Base-by-base conservation (phyloP, 2,329 filamentous ascomycete species). In the Microcyclospora pomicola region DNA sequence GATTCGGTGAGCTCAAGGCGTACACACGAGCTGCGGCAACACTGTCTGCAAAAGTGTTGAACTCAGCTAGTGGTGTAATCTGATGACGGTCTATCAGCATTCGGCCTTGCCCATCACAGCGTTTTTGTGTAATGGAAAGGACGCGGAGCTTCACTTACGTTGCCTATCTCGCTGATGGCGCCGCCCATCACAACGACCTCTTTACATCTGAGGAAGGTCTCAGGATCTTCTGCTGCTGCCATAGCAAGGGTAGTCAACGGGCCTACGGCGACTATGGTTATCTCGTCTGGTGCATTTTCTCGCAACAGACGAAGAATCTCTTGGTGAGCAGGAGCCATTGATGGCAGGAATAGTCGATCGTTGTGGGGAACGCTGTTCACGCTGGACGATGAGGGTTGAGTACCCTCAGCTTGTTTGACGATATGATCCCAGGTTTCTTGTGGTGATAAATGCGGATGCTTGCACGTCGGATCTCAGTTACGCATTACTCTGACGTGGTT, bases 121-220 rank as follows among this genome's bases (percentile, higher is more conserved):
- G 11, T 32, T 33, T n/a, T 6, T 33, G 12, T 37, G n/a, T n/a
- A n/a, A n/a, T n/a, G 49, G 45, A 50, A 42, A 16, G 42, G 39
- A 40, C 33, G 9, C 15, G 40, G 30, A 33, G 32, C 13, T n/a
- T 31, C 34, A 47, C 50, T 40, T 59, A 69, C 66, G 59, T 98
- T 98, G 49, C 91, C 91, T 36, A 77, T 72, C 33, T 77, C 65
- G 42, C 82, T 70, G 38, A 98, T 73, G 15, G 83, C 79, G 42
- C 91, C 91, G 42, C 88, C 91, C 91, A 98, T 98, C 34, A 95
- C 82, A 3, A 94, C 80, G 2, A 98, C 73, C 60, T 96, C 86
- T 59, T 92, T 93, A 35, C 78, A 83, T 32, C 77, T 76, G 39
- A 98, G 69, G 59, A 98, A 95, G 0, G 86, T 80, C 59, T 88